Percentiles rank a stretch among this genome's conserved stretches.
These are phyloP conservation scores for Houttuynia cordata DNA, from an alignment of 164 flowering plant genomes.

Conservation along the genomic window DNA sequence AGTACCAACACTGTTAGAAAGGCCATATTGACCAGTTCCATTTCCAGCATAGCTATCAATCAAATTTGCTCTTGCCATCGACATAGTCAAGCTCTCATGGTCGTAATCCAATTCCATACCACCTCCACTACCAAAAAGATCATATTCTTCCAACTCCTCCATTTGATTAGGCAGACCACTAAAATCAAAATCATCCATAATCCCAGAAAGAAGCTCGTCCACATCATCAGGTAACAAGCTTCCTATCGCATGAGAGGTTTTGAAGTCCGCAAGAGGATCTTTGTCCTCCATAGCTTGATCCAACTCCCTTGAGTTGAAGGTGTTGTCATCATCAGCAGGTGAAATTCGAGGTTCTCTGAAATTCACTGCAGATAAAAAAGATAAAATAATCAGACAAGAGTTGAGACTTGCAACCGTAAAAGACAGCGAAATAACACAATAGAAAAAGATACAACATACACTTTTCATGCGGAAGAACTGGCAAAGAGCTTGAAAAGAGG, in stretches of 20 bases:
- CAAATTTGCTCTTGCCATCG: slow-evolving; percentile 37
- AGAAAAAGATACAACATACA: slow-evolving; percentile 23
- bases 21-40: slow-evolving; percentile 38
- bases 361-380: slow-evolving; percentile 39
- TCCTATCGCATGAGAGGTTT: slow-evolving; percentile 30
- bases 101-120: slow-evolving; percentile 85
- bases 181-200: slow-evolving; percentile 83
- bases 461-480: slow-evolving; percentile 80
- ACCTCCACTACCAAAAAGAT: slow-evolving; percentile 89
- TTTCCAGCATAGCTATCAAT: slow-evolving; percentile 45
- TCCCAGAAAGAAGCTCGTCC: slow-evolving; percentile 82
- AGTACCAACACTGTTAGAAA: slow-evolving; percentile 60
- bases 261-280: slow-evolving; percentile 38
- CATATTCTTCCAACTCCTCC: slow-evolving; percentile 81
- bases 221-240: slow-evolving; percentile 84
- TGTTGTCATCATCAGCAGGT: slow-evolving; percentile 30
- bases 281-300: slow-evolving; percentile 24
- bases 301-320: slow-evolving; percentile 20
- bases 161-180: slow-evolving; percentile 55
- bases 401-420: not conserved
- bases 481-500: slow-evolving; percentile 85
- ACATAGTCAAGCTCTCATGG: slow-evolving; percentile 40
- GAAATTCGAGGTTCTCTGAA: slow-evolving; percentile 22
- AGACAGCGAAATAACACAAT: not conserved
- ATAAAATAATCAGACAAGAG: not conserved